Base-by-base conservation (phyloP, 2,329 filamentous ascomycete species). In the Alternaria infectoria region DNA sequence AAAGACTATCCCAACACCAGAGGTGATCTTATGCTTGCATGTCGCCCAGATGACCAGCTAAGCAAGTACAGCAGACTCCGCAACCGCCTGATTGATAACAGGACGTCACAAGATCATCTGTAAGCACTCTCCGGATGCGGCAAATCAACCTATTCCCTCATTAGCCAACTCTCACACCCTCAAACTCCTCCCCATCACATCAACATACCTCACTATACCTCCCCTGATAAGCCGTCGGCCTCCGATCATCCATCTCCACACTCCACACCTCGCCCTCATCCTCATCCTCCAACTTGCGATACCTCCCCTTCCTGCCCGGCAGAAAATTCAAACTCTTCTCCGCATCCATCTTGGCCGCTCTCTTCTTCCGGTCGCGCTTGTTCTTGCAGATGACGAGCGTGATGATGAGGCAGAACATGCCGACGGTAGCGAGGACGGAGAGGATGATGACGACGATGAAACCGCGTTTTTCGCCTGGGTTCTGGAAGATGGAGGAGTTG, bases 371-470 rank as follows among this genome's bases (percentile, higher is more conserved):
- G 10, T 61, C 54, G 36, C 54, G 59, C 12, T 44, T 61, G 12
- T 51, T 61, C 36, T 61, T 61, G 17, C 49, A 49, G 5, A 61
- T 11, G 45, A 61, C n/a, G 11, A 61, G 46, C 5, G 44, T 28
- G 19, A 61, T 32, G 19, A 61, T 61, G 46, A 61, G 59, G 9
- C 46, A 40, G 36, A 52, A 15, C 59, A 61, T 61, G 54, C 59
- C 59, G 19, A 57, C 36, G 6, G 59, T 61, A 2, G 59, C 59
- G 12, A 61, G 26, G 9, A 61, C 9, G 4, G 23, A 57, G 11
- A 61, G 59, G 4, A 61, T 19, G n/a, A 61, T 61, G 32, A 61
- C 59, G 25, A 61, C 36, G 26, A 61, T 15, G 19, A 61, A 57
- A 17, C 59, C 59, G 13, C 59, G 59, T 43, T 52, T 57, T 21